phyloP scores from a whole-genome alignment of 2,329 filamentous ascomycete species.

The Colletotrichum spaethianum region DNA sequence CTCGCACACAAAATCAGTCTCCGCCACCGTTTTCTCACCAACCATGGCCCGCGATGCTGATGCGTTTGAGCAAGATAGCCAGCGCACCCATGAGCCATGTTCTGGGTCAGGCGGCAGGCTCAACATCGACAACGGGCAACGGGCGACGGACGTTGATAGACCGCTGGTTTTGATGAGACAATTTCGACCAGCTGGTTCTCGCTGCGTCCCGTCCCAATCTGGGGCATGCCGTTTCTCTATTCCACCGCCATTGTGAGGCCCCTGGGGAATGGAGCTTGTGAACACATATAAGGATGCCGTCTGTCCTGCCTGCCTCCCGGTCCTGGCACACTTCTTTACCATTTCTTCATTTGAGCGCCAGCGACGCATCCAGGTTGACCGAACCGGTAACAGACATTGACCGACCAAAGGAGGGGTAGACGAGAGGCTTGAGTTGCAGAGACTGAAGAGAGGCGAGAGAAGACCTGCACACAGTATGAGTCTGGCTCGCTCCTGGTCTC shows the following conservation, averaged over 20 bases:
- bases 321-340: neutral
- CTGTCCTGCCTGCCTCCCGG: neutral
- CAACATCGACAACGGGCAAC: constrained; percentile 19
- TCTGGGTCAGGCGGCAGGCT: constrained; percentile 14
- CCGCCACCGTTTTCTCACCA: constrained; percentile 20
- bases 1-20: constrained; percentile 7
- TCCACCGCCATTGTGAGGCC: constrained; percentile 33
- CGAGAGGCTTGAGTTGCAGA: neutral
- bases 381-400: neutral
- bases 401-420: neutral
- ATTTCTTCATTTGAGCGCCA: neutral
- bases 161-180: constrained; percentile 33
- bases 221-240: constrained; percentile 12
- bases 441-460: neutral
- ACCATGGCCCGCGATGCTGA: constrained; percentile 19
- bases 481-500: constrained; percentile 12
- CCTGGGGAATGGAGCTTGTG: neutral
- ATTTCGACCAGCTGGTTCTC: constrained; percentile 22
- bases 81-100: constrained; percentile 18
- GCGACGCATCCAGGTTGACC: neutral
- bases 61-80: constrained; percentile 12
- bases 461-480: constrained; percentile 7
- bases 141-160: constrained; percentile 13
- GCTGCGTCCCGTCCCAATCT: constrained; percentile 5
- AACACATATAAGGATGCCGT: constrained; percentile 25